phyloP scores from a whole-genome alignment of 805 yeast genomes.

The Cyberlindnera misumaiensis region DNA sequence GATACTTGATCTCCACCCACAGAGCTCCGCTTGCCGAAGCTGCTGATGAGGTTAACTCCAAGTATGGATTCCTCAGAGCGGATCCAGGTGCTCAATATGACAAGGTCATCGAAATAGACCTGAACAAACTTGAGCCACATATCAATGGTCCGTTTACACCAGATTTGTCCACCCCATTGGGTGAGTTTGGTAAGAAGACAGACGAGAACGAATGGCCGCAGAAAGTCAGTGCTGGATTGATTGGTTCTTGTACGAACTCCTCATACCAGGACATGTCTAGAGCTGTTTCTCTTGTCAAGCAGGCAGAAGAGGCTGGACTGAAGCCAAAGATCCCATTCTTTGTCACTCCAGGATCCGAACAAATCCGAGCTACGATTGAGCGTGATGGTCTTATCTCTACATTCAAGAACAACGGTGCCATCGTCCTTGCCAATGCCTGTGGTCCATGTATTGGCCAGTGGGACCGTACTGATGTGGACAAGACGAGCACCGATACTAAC shows the following conservation, averaged over 20 bases:
- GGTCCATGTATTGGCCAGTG: constrained; percentile 99
- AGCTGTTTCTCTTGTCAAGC: constrained; percentile 83
- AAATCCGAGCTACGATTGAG: constrained; percentile 92
- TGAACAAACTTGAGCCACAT: constrained; percentile 84
- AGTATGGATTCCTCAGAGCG: constrained; percentile 64
- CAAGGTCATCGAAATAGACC: constrained; percentile 83
- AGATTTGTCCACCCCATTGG: constrained; percentile 89
- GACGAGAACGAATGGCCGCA: constrained; percentile 78
- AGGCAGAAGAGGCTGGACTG: constrained; percentile 81
- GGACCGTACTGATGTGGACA: constrained; percentile 82
- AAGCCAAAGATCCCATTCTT: constrained; percentile 88
- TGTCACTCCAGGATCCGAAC: constrained; percentile 98
- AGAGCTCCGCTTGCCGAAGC: constrained; percentile 78
- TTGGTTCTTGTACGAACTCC: constrained; percentile 98
- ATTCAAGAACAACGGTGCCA: constrained; percentile 83
- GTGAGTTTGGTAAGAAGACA: constrained; percentile 70
- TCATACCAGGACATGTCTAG: constrained; percentile 98
- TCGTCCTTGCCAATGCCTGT: constrained; percentile 94
- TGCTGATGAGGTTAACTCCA: constrained; percentile 53
- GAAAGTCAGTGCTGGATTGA: constrained; percentile 83
- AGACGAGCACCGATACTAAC: constrained; percentile 60
- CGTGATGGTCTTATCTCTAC: constrained; percentile 85
- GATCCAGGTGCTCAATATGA: constrained; percentile 90
- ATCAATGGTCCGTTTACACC: constrained; percentile 99
- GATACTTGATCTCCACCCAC: constrained; percentile 78